Conservation (phyloP, 2,329 filamentous ascomycete species). For the Trichoderma sp. region DNA sequence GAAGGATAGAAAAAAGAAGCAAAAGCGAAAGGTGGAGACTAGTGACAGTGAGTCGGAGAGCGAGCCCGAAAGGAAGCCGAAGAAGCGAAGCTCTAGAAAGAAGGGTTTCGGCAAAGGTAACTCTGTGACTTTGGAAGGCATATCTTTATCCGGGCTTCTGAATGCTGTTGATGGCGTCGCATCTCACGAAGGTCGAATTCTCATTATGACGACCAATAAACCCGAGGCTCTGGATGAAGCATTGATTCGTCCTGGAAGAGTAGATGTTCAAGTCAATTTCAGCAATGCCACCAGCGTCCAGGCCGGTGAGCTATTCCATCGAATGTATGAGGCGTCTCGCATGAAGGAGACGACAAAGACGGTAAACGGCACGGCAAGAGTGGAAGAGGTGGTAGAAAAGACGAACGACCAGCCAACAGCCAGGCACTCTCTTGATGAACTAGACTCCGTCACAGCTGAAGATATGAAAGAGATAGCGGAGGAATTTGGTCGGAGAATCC, state of each 20-base stretch:
- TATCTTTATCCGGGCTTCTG: conserved; percentile 75
- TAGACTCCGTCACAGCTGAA: conserved; percentile 30
- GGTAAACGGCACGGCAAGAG: neutral
- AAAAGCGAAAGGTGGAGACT: conserved; percentile 30
- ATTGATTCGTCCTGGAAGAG: conserved; percentile 70
- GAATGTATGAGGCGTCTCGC: conserved; percentile 57
- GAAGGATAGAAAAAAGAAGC: conserved; percentile 33
- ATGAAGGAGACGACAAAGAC: conserved; percentile 20
- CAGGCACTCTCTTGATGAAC: conserved; percentile 18
- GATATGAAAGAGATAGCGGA: conserved; percentile 49
- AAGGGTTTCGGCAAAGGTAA: conserved; percentile 19
- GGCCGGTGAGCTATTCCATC: conserved; percentile 58
- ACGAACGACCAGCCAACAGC: neutral
- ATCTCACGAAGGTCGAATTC: conserved; percentile 73
- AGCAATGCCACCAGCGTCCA: conserved; percentile 57
- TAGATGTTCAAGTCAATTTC: conserved; percentile 70
- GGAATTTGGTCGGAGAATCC: conserved; percentile 56
- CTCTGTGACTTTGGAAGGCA: conserved; percentile 43
- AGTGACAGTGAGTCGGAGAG: conserved; percentile 34
- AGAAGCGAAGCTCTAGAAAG: conserved; percentile 27
- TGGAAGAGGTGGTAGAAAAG: neutral
- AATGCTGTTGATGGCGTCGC: conserved; percentile 85
- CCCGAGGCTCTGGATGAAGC: conserved; percentile 73
- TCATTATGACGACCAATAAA: conserved; percentile 82
- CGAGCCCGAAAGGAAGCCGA: conserved; percentile 28